Conservation (phyloP, 2,329 filamentous ascomycete genomes). For the Alternaria arborescens region DNA sequence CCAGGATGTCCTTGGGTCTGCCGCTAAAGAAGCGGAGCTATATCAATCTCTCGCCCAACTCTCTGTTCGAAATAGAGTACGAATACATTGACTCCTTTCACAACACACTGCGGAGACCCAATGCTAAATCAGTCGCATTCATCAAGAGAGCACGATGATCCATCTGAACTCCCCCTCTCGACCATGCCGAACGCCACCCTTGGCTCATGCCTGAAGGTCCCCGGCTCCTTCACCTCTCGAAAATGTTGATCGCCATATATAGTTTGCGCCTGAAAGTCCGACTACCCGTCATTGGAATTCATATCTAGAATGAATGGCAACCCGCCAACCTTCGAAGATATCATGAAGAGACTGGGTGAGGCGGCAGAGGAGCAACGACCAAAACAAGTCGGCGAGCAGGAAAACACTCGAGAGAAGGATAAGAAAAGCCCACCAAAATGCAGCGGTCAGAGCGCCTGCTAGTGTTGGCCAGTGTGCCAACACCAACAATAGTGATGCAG, state of each 20-base stretch:
- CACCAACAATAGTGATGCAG: conserved; percentile 59
- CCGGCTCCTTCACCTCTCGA: conserved; percentile 5
- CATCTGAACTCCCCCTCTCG: conserved; percentile 3
- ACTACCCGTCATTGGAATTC: too few relatives aligned
- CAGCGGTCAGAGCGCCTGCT: too few relatives aligned
- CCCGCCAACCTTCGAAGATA: too few relatives aligned
- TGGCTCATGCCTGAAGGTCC: conserved; percentile 8
- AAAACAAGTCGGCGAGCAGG: too few relatives aligned
- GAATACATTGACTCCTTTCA: conserved; percentile 20
- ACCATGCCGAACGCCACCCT: conserved; percentile 13
- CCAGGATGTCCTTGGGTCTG: conserved; percentile 18
- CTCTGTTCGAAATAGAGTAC: conserved; percentile 26
- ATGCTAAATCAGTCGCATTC: conserved; percentile 16
- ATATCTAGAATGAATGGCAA: too few relatives aligned
- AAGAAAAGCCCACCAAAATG: too few relatives aligned
- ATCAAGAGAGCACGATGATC: conserved; percentile 3
- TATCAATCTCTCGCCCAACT: conserved; percentile 25
- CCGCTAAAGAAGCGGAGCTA: conserved; percentile 28
- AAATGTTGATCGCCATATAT: conserved; percentile 11
- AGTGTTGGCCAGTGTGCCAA: too few relatives aligned
- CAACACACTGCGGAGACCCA: conserved; percentile 14
- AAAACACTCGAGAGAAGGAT: too few relatives aligned
- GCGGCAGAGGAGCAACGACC: too few relatives aligned
- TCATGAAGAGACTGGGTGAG: too few relatives aligned
- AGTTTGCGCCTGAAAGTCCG: conserved; percentile 7